Conservation (phyloP, 176 grass and related monocot species). For the Elymus sibiricus region DNA sequence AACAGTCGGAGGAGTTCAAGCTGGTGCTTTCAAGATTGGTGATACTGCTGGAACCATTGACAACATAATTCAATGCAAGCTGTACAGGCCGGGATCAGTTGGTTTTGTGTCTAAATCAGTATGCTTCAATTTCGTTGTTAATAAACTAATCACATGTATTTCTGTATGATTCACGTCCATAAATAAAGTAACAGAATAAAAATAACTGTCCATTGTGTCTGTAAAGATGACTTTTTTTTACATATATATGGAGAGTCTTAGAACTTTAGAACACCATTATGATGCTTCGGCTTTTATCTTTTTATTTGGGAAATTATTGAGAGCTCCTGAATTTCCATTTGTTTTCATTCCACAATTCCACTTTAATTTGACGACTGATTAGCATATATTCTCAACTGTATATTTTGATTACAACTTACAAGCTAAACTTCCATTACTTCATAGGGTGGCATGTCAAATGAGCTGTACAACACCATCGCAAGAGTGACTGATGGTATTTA, state of each 20-base stretch:
- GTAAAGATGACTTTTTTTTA: neutral
- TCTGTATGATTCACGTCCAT: neutral
- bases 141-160: neutral
- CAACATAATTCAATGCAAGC: constrained; percentile 97
- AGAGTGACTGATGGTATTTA: constrained; percentile 99
- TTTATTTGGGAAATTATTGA: neutral
- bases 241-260: neutral
- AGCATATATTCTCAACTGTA: neutral
- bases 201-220: neutral
- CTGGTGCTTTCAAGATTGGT: constrained; percentile 98
- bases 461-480: constrained; percentile 96
- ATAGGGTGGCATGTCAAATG: constrained; percentile 99
- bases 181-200: neutral
- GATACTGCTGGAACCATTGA: constrained; percentile 99
- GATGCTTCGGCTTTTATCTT: neutral
- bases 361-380: neutral
- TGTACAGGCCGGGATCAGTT: constrained; percentile 96
- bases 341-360: neutral
- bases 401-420: neutral
- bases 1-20: constrained; percentile 96
- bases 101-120: constrained; percentile 99
- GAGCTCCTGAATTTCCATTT: neutral
- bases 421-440: constrained; percentile 24
- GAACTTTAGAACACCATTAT: neutral
- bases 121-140: constrained; percentile 11